Evolutionary conservation across 2,329 filamentous ascomycete genomes (phyloP).

Genomic region (Knufia petricola): DNA sequence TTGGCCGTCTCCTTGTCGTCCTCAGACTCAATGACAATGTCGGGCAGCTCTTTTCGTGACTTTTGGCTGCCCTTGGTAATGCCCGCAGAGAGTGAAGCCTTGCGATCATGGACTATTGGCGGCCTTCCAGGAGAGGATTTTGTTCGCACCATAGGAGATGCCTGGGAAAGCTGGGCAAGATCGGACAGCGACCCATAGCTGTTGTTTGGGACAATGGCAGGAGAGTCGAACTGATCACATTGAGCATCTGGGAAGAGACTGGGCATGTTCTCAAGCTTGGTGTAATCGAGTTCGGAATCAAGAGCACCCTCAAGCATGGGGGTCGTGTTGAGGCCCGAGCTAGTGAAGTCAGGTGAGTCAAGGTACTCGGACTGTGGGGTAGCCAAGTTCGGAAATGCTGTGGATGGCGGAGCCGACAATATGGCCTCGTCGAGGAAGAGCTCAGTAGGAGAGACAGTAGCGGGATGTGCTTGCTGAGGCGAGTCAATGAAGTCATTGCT

Average conservation of each 20-base stretch:
- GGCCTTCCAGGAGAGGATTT: conserved; percentile 30
- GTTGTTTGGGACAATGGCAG: conserved; percentile 7
- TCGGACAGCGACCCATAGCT: conserved; percentile 13
- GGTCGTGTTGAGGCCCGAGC: conserved; percentile 22
- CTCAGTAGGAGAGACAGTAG: conserved; percentile 71
- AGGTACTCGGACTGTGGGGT: conserved; percentile 51
- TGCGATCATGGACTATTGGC: conserved; percentile 38
- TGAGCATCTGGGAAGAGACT: conserved; percentile 23
- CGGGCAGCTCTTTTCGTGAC: conserved; percentile 66
- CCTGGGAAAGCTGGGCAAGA: conserved; percentile 23
- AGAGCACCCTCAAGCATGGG: conserved; percentile 22
- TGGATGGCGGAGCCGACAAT: conserved; percentile 63
- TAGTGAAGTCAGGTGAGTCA: conserved; percentile 47
- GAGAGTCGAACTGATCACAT: conserved; percentile 25
- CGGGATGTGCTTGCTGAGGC: conserved; percentile 22
- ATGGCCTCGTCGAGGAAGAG: conserved; percentile 51
- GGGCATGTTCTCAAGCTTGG: conserved; percentile 17
- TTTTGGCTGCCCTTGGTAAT: conserved; percentile 53
- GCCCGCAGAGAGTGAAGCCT: conserved; percentile 58
- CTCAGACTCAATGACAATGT: conserved; percentile 61
- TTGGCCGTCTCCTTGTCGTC: conserved; percentile 69
- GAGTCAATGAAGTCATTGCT: conserved; percentile 10
- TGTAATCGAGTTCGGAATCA: conserved; percentile 19
- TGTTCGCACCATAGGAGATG: conserved; percentile 22
- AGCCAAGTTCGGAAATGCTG: conserved; percentile 66